These are phyloP conservation scores for Farysia itapuensis DNA, from an alignment of 1,284 basidiomycete species.

Conservation along the genomic window DNA sequence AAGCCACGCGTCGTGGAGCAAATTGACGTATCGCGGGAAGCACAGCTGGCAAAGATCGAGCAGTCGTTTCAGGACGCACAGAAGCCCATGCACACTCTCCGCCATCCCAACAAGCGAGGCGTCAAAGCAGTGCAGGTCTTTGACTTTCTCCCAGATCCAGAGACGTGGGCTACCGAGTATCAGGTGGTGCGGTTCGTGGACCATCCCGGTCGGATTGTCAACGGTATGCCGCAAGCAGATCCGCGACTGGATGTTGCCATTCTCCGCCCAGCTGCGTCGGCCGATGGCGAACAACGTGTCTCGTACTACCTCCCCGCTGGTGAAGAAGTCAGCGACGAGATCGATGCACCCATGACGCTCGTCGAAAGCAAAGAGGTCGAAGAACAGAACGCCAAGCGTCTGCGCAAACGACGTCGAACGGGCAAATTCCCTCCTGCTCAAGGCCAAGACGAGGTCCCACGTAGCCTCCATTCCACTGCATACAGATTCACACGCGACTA, in stretches of 20 bases:
- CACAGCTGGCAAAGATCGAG: constrained; percentile 52
- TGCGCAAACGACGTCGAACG: constrained; percentile 45
- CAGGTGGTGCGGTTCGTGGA: constrained; percentile 57
- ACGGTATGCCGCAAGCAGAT: constrained; percentile 40
- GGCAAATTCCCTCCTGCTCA: constrained; percentile 27
- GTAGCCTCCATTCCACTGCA: constrained; percentile 39
- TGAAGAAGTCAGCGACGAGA: constrained; percentile 38
- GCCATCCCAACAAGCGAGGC: constrained; percentile 51
- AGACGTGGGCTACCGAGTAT: constrained; percentile 57
- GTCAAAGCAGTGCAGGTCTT: constrained; percentile 50
- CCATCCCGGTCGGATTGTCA: constrained; percentile 43
- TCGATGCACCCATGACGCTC: constrained; percentile 20
- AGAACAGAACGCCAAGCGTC: constrained; percentile 39
- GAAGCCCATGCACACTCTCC: constrained; percentile 35
- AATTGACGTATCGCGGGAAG: constrained; percentile 47
- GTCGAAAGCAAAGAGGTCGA: constrained; percentile 26
- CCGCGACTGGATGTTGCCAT: constrained; percentile 46
- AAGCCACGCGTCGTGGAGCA: constrained; percentile 28
- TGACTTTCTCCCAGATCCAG: constrained; percentile 56
- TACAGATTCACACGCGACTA: constrained; percentile 49
- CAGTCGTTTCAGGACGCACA: constrained; percentile 48
- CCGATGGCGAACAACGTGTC: constrained; percentile 48
- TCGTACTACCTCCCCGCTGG: constrained; percentile 51
- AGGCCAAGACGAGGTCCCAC: constrained; percentile 4
- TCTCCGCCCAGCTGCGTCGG: constrained; percentile 45